Evolutionary conservation across 1,284 basidiomycete species (phyloP), one percentile per base, ranked within the genome.

Genomic region (Marasmius fiardii): DNA sequence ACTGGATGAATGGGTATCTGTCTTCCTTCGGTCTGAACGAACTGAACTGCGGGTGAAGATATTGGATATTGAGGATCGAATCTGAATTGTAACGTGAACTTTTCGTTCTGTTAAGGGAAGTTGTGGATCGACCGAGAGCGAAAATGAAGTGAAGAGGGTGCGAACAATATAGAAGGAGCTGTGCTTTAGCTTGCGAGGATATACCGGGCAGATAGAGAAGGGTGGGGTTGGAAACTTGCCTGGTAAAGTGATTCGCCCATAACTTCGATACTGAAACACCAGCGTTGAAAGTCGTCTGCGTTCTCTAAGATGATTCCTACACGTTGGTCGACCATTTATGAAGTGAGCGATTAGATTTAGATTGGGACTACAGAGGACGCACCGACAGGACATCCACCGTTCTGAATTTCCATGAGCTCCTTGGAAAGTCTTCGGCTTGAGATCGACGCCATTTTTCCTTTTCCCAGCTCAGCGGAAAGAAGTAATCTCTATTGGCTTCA

Each of bases 21-120:
- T 58, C 75, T 75, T 45, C 77, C 75, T 47, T 85, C 77, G 53
- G 80, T 80, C 14, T 88, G 81, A 37, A 91, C 82, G 63, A 92
- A 92, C 64, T 88, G 86, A 18, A 92, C 90, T 14, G 88, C 87
- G n/a, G 90, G 90, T 1, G 90, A 82, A 4, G 87, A 86, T 65
- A 92, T 92, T 2, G 90, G 90, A 68, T 92, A 92, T 62, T 80
- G 78, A 2, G 75, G 41, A 62, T 92, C 88, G 65, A 92, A 92
- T 61, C 83, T 79, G 68, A 92, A 92, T 73, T 84, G 85, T 37
- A 92, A 76, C 54, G 81, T 85, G 68, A 90, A 86, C 52, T 78
- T 80, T 71, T 92, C 89, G 52, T 78, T 85, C 90, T 92, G 60
- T 8, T n/a, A n/a, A n/a, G n/a, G n/a, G n/a, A n/a, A n/a, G n/a